Evolutionary conservation across 2,329 filamentous ascomycete genomes (phyloP).

Genomic region (Colletotrichum australisinense): DNA sequence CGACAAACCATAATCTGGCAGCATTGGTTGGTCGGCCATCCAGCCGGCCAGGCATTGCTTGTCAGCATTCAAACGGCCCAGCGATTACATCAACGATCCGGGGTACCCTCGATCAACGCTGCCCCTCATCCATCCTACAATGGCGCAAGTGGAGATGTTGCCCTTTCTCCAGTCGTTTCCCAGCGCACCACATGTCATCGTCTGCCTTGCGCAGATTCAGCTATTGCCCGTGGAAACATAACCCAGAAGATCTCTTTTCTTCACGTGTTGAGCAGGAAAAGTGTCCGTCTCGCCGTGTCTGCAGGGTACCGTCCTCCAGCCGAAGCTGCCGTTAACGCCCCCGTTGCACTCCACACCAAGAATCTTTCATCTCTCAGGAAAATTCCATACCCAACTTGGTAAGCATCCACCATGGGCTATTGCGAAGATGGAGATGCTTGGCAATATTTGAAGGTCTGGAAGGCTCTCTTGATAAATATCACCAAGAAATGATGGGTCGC

Average conservation of each 20-base stretch:
- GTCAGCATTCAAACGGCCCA: slow-evolving; percentile 24
- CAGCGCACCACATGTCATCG: slow-evolving; percentile 19
- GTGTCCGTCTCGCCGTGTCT: slow-evolving; percentile 17
- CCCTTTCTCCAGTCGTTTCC: not conserved
- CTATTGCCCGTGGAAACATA: slow-evolving; percentile 1
- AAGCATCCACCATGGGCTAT: not conserved
- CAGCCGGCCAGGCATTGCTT: slow-evolving; percentile 24
- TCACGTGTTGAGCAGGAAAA: slow-evolving; percentile 28
- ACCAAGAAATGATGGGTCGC: not conserved
- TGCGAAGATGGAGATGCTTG: not conserved
- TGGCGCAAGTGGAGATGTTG: slow-evolving; percentile 18
- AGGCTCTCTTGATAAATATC: not conserved
- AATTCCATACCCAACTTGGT: slow-evolving; percentile 16
- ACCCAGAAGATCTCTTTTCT: slow-evolving; percentile 12
- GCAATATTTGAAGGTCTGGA: not conserved
- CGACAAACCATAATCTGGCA: not conserved
- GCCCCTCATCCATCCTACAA: slow-evolving; percentile 22
- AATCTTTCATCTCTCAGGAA: slow-evolving; percentile 23
- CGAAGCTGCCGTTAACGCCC: not conserved
- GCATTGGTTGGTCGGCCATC: slow-evolving; percentile 21
- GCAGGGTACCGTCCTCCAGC: slow-evolving; percentile 25
- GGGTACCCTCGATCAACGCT: slow-evolving; percentile 32
- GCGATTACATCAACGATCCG: slow-evolving; percentile 34
- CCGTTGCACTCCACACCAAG: slow-evolving; percentile 20
- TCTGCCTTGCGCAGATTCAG: slow-evolving; percentile 9